phyloP scores from a whole-genome alignment of 176 grass and related monocot genomes.

The Bothriochloa decipiens region DNA sequence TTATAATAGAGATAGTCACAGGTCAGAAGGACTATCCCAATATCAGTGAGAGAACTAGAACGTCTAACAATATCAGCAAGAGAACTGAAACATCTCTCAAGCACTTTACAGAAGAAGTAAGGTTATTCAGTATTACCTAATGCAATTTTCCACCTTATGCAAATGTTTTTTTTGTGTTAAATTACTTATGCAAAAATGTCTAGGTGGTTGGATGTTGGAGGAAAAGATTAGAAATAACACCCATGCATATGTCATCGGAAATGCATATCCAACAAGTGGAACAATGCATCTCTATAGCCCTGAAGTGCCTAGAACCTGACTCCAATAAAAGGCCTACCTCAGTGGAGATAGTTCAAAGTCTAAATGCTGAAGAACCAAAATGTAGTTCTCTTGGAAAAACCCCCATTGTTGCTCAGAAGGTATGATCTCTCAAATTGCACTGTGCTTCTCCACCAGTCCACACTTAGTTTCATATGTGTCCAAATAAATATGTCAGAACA shows the following conservation, averaged over 20 bases:
- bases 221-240: neutral
- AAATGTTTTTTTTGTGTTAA: no score
- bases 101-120: neutral
- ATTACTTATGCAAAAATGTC: neutral
- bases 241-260: neutral
- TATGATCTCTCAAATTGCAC: neutral
- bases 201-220: neutral
- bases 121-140: neutral
- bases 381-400: neutral
- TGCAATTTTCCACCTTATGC: no score
- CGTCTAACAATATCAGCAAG: neutral
- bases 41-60: neutral
- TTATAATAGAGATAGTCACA: neutral
- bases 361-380: neutral
- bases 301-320: neutral
- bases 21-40: neutral
- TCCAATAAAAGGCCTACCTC: neutral
- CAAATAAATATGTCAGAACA: neutral
- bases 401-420: neutral
- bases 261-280: neutral
- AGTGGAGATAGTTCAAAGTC: neutral
- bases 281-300: neutral
- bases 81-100: neutral
- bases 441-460: neutral
- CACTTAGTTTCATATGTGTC: neutral